phyloP scores from a whole-genome alignment of 495 filamentous ascomycete species.

The Trichoderma erinaceum region DNA sequence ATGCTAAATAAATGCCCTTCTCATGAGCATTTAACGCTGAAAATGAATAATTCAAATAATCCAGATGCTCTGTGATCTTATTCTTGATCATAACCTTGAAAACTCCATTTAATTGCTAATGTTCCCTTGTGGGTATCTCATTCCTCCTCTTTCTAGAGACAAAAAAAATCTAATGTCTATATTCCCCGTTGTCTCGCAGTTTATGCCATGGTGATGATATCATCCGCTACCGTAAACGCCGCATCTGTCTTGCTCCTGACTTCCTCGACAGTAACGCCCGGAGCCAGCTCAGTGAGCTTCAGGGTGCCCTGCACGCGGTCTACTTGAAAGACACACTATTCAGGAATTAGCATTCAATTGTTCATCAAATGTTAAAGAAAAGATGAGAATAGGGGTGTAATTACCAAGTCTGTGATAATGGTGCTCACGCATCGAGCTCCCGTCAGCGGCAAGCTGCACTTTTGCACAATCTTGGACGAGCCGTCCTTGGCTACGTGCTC shows the following conservation, averaged over 20 bases:
- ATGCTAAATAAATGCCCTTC: not conserved
- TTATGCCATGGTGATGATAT: conserved; percentile 44
- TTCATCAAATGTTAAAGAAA: not conserved
- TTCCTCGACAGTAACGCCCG: conserved; percentile 48
- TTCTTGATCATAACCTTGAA: not conserved
- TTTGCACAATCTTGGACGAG: conserved; percentile 51
- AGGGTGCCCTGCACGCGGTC: conserved; percentile 45
- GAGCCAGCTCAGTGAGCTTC: conserved; percentile 50
- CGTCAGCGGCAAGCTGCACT: conserved; percentile 51
- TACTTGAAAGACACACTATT: conserved; percentile 52
- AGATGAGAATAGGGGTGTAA: conserved; percentile 19
- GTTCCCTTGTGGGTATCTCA: not conserved
- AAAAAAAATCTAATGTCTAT: conserved; percentile 15
- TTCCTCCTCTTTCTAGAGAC: too few species aligned
- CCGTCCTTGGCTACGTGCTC: conserved; percentile 59
- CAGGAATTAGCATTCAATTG: too few species aligned
- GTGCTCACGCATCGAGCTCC: conserved; percentile 47
- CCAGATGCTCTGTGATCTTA: not conserved
- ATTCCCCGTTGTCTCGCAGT: not conserved
- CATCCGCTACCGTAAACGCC: conserved; percentile 42
- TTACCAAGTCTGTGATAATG: conserved; percentile 54
- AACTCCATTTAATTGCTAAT: not conserved
- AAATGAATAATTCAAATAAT: too few species aligned
- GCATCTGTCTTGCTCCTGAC: conserved; percentile 51
- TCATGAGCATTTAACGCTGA: too few species aligned